A percentile compares a stretch with the other conserved stretches of the same genome.
phyloP scores from a whole-genome alignment of 352 stramenopile species.

The Phytophthora multivora region DNA sequence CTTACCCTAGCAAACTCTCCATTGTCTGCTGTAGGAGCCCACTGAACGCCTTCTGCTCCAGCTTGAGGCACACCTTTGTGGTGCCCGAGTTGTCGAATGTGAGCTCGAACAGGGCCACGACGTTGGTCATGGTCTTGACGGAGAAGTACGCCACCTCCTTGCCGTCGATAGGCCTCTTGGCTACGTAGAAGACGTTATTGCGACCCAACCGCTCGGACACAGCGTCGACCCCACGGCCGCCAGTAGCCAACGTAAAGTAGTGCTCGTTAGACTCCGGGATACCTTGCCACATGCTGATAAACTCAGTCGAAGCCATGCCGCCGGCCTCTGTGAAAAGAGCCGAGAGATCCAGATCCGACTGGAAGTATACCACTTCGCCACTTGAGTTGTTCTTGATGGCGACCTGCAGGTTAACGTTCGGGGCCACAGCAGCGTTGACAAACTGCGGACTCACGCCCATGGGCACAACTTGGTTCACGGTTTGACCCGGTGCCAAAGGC shows the following conservation, averaged over 20 bases:
- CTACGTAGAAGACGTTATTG: slow-evolving; percentile 95
- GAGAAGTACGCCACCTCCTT: slow-evolving; percentile 97
- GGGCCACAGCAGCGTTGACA: slow-evolving; percentile 74
- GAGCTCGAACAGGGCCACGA: slow-evolving; percentile 94
- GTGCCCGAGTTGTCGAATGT: slow-evolving; percentile 94
- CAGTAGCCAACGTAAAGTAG: slow-evolving; percentile 89
- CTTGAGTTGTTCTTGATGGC: slow-evolving; percentile 98
- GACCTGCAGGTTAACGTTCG: slow-evolving; percentile 91
- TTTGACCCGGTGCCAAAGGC: slow-evolving; percentile 74
- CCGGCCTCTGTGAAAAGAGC: slow-evolving; percentile 90
- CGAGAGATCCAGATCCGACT: slow-evolving; percentile 91
- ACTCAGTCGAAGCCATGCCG: slow-evolving; percentile 91
- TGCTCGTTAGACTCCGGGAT: slow-evolving; percentile 96
- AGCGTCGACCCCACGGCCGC: slow-evolving; percentile 74
- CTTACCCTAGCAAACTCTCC: slow-evolving; percentile 68
- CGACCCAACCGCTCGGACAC: slow-evolving; percentile 88
- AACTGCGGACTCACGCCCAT: slow-evolving; percentile 85
- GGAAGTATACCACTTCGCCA: slow-evolving; percentile 96
- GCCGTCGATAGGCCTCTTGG: slow-evolving; percentile 92
- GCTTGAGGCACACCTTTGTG: slow-evolving; percentile 96
- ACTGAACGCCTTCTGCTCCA: slow-evolving; percentile 92
- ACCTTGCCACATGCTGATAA: slow-evolving; percentile 96
- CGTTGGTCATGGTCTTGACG: slow-evolving; percentile 93
- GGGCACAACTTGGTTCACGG: slow-evolving; percentile 65
- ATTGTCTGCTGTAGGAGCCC: slow-evolving; percentile 89